phyloP scores from a whole-genome alignment of 2,329 filamentous ascomycete genomes.

The Stagonosporopsis chrysanthemi region DNA sequence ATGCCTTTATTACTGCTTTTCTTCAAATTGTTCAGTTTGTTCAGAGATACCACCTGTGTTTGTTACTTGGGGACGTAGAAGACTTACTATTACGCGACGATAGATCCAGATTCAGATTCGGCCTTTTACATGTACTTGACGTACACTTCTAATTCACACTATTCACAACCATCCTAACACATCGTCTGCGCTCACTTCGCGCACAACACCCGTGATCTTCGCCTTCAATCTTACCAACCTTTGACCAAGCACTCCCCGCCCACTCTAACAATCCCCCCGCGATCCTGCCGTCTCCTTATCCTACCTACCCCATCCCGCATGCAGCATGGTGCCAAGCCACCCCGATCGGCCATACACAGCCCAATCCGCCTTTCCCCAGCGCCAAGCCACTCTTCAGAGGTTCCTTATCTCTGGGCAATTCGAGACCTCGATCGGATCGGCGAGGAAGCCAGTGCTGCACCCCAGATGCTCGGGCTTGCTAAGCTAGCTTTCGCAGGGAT shows the following conservation, averaged over 20 bases:
- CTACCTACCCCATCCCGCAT: not conserved
- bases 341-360: not conserved
- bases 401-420: constrained; percentile 12
- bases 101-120: constrained; percentile 8
- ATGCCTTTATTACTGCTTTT: constrained; percentile 7
- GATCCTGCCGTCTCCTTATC: not conserved
- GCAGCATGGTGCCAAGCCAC: constrained; percentile 1
- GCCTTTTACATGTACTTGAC: constrained; percentile 11
- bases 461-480: not conserved
- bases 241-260: not conserved
- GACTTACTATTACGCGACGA: not conserved
- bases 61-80: constrained; percentile 5
- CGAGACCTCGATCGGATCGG: not conserved
- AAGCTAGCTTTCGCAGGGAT: not conserved
- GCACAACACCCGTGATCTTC: not conserved
- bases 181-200: not conserved
- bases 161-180: not conserved
- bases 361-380: not conserved
- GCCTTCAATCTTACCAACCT: not conserved
- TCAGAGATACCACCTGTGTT: constrained; percentile 26
- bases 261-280: not conserved
- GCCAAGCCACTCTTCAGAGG: not conserved
- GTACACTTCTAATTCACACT: constrained; percentile 15
- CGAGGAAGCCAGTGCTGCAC: not conserved
- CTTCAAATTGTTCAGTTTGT: constrained; percentile 12